Conservation (phyloP, 2,329 filamentous ascomycete genomes). For the Aureobasidium zeae region DNA sequence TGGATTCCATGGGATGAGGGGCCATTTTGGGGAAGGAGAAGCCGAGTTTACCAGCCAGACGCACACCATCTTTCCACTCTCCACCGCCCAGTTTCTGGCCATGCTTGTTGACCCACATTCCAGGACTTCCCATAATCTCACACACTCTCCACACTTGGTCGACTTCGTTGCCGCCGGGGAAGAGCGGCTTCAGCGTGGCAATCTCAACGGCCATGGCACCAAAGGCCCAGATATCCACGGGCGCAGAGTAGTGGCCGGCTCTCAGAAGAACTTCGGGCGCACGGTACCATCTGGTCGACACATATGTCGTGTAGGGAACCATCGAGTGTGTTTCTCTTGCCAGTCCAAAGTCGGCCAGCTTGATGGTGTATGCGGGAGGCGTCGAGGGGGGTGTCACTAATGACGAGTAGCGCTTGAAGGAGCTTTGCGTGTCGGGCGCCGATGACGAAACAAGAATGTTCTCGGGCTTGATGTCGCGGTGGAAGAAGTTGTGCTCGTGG, state of each 20-base stretch:
- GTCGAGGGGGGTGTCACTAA: slow-evolving; percentile 92
- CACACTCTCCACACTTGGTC: slow-evolving; percentile 98
- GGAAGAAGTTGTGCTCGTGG: slow-evolving; percentile 94
- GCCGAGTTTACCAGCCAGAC: slow-evolving; percentile 87
- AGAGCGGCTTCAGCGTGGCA: slow-evolving; percentile 89
- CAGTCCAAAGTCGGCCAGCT: slow-evolving; percentile 96
- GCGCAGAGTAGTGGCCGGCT: slow-evolving; percentile 92
- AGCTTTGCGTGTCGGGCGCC: slow-evolving; percentile 67
- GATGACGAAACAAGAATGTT: slow-evolving; percentile 97
- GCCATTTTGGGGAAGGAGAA: slow-evolving; percentile 99
- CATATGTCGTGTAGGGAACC: slow-evolving; percentile 93
- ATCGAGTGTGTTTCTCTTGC: slow-evolving; percentile 97
- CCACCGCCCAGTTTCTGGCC: slow-evolving; percentile 82
- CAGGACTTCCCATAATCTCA: slow-evolving; percentile 98
- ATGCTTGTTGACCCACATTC: slow-evolving; percentile 93
- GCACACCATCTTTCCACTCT: slow-evolving; percentile 92
- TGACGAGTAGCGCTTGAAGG: slow-evolving; percentile 86
- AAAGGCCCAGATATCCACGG: slow-evolving; percentile 96
- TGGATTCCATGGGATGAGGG: slow-evolving; percentile 90
- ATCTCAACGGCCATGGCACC: slow-evolving; percentile 98
- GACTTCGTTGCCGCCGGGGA: slow-evolving; percentile 95
- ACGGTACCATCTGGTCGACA: slow-evolving; percentile 91
- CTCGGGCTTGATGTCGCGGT: slow-evolving; percentile 97
- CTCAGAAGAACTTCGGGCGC: slow-evolving; percentile 89
- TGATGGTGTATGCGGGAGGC: slow-evolving; percentile 87